Percentiles rank a stretch among this genome's conserved stretches.
These are phyloP conservation scores for Cucurbitaria berberidis DNA, from an alignment of 2,329 filamentous ascomycete species.

Conservation along the genomic window DNA sequence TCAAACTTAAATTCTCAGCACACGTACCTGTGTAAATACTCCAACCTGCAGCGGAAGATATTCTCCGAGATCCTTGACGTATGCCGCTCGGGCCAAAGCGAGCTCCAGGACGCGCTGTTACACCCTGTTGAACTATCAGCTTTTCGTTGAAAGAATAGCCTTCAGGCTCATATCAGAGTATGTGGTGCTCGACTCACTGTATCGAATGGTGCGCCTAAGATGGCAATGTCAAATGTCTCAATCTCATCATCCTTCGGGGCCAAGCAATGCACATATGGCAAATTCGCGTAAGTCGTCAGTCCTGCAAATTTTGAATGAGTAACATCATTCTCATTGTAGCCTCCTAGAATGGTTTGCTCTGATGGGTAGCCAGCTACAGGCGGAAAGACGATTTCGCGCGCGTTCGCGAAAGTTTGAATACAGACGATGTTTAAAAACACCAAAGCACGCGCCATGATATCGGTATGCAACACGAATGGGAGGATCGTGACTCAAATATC, in stretches of 20 bases:
- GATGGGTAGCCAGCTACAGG: conserved; percentile 45
- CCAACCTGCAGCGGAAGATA: conserved; percentile 51
- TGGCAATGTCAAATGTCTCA: conserved; percentile 56
- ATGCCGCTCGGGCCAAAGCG: conserved; percentile 61
- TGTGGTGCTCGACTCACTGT: conserved; percentile 44
- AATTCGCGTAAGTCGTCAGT: conserved; percentile 55
- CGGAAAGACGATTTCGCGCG: conserved; percentile 55
- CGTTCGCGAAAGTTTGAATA: conserved; percentile 5
- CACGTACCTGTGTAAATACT: conserved; percentile 57
- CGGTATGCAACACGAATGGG: background rate
- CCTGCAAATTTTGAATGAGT: conserved; percentile 49
- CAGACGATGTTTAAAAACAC: background rate
- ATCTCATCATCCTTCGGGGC: conserved; percentile 42
- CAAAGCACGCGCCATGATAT: conserved; percentile 4
- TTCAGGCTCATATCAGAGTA: background rate
- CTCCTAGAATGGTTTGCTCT: conserved; percentile 37
- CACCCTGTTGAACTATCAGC: conserved; percentile 43
- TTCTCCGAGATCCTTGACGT: conserved; percentile 57
- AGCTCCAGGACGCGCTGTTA: conserved; percentile 60
- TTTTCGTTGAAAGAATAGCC: background rate
- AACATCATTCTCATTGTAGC: conserved; percentile 32
- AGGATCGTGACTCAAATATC: background rate
- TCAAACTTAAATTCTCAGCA: background rate
- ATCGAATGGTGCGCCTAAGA: conserved; percentile 58
- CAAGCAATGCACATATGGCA: conserved; percentile 58